Percentiles rank a stretch among this genome's conserved stretches.
Conservation (phyloP, 1,284 basidiomycete species). For the Trametes hirsuta region DNA sequence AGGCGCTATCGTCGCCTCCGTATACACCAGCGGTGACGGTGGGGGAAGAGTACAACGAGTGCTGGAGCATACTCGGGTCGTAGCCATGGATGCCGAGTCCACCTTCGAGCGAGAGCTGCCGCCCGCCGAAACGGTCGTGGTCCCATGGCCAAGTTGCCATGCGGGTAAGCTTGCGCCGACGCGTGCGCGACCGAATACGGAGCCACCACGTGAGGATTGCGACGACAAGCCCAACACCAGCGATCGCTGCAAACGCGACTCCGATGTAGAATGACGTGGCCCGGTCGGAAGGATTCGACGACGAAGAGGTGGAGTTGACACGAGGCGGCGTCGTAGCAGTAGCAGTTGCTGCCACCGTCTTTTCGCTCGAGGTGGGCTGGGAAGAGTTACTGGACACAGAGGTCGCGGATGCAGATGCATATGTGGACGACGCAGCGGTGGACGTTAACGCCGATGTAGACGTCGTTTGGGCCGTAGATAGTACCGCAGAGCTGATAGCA, state of each 20-base stretch:
- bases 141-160: slow-evolving; percentile 37
- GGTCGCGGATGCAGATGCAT: not conserved
- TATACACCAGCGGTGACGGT: not conserved
- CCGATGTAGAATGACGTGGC: slow-evolving; percentile 47
- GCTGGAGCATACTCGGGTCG: slow-evolving; percentile 3
- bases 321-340: not conserved
- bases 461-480: too few species aligned
- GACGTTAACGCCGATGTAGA: too few species aligned
- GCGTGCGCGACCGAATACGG: slow-evolving; percentile 39
- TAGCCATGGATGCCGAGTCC: slow-evolving; percentile 30
- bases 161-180: slow-evolving; percentile 33
- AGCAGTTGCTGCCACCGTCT: not conserved
- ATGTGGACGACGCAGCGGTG: not conserved
- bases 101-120: slow-evolving; percentile 16
- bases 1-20: not conserved
- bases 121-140: slow-evolving; percentile 18
- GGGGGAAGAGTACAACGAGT: not conserved
- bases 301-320: slow-evolving; percentile 10
- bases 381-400: slow-evolving; percentile 2
- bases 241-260: slow-evolving; percentile 46
- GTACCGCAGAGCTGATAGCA: too few species aligned
- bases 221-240: slow-evolving; percentile 41
- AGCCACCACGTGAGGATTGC: slow-evolving; percentile 45
- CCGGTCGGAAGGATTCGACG: slow-evolving; percentile 21
- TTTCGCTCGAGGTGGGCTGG: not conserved